Conservation (phyloP, 2,329 filamentous ascomycete genomes). For the Diplodia intermedia region DNA sequence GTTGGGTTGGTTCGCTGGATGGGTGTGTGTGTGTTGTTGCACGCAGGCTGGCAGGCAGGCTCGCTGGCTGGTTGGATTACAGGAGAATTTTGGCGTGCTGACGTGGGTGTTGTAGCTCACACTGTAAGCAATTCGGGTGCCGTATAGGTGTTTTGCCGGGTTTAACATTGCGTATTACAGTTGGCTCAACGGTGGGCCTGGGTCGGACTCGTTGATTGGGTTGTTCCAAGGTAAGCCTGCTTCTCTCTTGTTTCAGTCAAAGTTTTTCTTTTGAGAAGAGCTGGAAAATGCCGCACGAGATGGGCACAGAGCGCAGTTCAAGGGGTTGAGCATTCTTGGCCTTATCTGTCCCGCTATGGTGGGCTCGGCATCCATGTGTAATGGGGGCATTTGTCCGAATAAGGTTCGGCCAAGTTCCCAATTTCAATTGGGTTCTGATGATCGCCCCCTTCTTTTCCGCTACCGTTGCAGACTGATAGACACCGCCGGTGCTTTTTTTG, state of each 20-base stretch:
- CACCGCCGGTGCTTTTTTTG: not conserved
- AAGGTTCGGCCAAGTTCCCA: not conserved
- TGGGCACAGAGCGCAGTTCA: not conserved
- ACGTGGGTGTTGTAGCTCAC: constrained; percentile 8
- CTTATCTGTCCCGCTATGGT: not conserved
- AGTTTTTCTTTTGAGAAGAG: constrained; percentile 1
- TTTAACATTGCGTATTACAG: constrained; percentile 2
- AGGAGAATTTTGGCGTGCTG: not conserved
- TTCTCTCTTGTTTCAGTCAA: constrained; percentile 16
- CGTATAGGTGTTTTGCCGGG: not conserved
- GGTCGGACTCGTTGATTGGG: constrained; percentile 53
- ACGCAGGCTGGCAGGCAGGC: too few species aligned
- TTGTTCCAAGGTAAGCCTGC: constrained; percentile 42
- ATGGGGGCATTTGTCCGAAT: not conserved
- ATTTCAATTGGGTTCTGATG: not conserved
- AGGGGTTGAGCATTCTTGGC: not conserved
- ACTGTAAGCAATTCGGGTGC: constrained; percentile 8
- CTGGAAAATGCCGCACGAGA: not conserved
- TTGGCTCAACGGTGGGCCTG: constrained; percentile 47
- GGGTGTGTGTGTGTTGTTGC: not conserved
- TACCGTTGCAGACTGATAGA: not conserved
- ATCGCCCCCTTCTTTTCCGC: not conserved
- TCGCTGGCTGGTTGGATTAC: too few species aligned
- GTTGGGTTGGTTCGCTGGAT: too few species aligned
- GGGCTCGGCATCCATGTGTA: not conserved